Evolutionary conservation across 108 stramenopile species (phyloP), one percentile per base, ranked within the genome.

Genomic region (Skeletonema tropicum): DNA sequence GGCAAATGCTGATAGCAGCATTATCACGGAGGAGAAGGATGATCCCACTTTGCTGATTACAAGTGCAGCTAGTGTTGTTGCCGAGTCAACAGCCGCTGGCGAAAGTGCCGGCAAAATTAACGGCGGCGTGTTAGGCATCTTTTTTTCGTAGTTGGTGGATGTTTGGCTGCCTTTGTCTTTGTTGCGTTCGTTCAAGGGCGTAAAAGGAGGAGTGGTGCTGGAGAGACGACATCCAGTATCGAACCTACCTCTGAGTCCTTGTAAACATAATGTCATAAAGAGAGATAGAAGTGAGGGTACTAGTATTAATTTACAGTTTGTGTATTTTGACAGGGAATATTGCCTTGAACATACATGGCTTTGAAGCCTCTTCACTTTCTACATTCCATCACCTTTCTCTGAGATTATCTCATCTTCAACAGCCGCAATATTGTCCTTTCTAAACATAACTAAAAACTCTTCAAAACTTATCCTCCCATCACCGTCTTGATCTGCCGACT

Each of bases 401-500:
- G 60, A 35, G 5, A 23, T 8, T 25, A 55, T 55, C 52, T 23
- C 23, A 55, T 55, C 21, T 25, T 55, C 23, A 21, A 55, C 52
- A 55, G 52, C 19, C 52, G n/a, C 15, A 38, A 21, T 26, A 41
- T 72, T 79, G 30, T 79, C 78, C 23, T 67, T 71, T 19, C 78
- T 55, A 45, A 72, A 79, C 78, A 79, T 79, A 19, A 46, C 29
- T 5, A 79, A 29, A 46, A 79, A 79, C 29, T 97, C 93, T 57
- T 96, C 89, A 68, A 91, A 91, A 48, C 63, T 82, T 65, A 99
- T 94, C 84, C 87, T 76, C 75, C 96, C 84, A 73, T 98, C 94
- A 4, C 85, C 61, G 36, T 92, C 86, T 23, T 77, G 57, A 84
- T 98, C 97, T 14, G 87, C 98, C 63, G 97, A 90, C 19, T 89